Base-by-base conservation (phyloP, 768 basidiomycete genomes). In the Chalciporus piperatus region DNA sequence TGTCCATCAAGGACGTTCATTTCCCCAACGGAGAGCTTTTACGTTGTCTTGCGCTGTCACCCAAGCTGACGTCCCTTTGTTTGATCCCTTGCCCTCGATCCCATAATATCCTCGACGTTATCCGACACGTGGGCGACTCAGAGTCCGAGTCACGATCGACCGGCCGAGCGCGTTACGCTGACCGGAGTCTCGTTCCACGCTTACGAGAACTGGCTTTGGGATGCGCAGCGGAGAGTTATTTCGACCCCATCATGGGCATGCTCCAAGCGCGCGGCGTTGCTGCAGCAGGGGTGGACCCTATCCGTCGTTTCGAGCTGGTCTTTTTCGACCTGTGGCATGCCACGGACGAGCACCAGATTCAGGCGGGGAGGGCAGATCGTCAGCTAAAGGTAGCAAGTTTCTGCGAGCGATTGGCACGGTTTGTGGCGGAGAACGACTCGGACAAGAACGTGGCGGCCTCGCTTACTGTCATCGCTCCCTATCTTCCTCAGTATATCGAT, bases 11-110 rank as follows among this genome's bases (percentile, higher is more conserved):
- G 19, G 50, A 56, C 6, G 43, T 61, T 14, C 17, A 52, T 23
- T 57, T 64, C 47, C 47, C 59, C 10, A 53, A 55, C 28, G 43
- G 59, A 9, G 62, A 57, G 17, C 28, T 66, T 10, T 6, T 64
- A 32, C 59, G 52, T 4, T 59, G 63, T 39, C 59, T 65, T 20
- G 41, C 46, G n/a, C 41, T 43, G 27, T 48, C 61, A 22, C 54
- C 14, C 37, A 30, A 39, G 17, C 57, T 61, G 42, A 37, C 19
- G 5, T 49, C 52, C 30, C 35, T 59, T 23, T 32, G 42, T 37
- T 57, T 61, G 38, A 52, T 62, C 22, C 60, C 57, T 32, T 57
- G 33, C 6, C 60, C 60, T 17, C 52, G 53, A 20, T 57, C 54
- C 4, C 59, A 64, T 12, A 23, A 57, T 12, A 54, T 58, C 3